Percentiles rank a stretch among this genome's conserved stretches.
Evolutionary conservation across 2,329 filamentous ascomycete genomes (phyloP).

Genomic region (Ascochyta pisi): DNA sequence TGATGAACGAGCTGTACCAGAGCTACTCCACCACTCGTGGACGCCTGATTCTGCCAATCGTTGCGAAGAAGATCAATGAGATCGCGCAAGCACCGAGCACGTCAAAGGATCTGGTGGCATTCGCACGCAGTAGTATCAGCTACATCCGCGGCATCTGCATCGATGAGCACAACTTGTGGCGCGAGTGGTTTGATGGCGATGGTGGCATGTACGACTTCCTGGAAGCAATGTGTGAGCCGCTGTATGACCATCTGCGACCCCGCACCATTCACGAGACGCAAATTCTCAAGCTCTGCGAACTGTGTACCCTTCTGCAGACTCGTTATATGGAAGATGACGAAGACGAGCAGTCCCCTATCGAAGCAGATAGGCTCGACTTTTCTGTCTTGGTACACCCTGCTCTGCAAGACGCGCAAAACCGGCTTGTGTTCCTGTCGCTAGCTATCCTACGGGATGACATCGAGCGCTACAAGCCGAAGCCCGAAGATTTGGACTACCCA

Average conservation of each 20-base stretch:
- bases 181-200: constrained; percentile 70
- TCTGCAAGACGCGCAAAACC: constrained; percentile 71
- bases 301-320: constrained; percentile 70
- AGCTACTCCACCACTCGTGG: constrained; percentile 67
- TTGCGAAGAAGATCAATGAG: constrained; percentile 66
- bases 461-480: constrained; percentile 68
- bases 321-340: constrained; percentile 65
- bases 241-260: constrained; percentile 71
- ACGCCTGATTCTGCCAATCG: constrained; percentile 66
- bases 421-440: constrained; percentile 70
- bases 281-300: constrained; percentile 69
- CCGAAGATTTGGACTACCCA: constrained; percentile 71
- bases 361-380: constrained; percentile 66
- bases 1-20: constrained; percentile 70
- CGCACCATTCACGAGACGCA: constrained; percentile 72
- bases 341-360: constrained; percentile 55
- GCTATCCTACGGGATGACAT: constrained; percentile 70
- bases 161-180: constrained; percentile 72
- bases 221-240: constrained; percentile 70
- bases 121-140: constrained; percentile 69
- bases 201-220: constrained; percentile 70
- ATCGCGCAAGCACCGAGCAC: constrained; percentile 65
- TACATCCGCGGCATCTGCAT: constrained; percentile 70
- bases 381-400: constrained; percentile 67
- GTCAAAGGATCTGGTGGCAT: constrained; percentile 68